Percentiles rank a stretch among this genome's conserved stretches.
Conservation (phyloP, 2,329 filamentous ascomycete species). For the Colletotrichum tanaceti region DNA sequence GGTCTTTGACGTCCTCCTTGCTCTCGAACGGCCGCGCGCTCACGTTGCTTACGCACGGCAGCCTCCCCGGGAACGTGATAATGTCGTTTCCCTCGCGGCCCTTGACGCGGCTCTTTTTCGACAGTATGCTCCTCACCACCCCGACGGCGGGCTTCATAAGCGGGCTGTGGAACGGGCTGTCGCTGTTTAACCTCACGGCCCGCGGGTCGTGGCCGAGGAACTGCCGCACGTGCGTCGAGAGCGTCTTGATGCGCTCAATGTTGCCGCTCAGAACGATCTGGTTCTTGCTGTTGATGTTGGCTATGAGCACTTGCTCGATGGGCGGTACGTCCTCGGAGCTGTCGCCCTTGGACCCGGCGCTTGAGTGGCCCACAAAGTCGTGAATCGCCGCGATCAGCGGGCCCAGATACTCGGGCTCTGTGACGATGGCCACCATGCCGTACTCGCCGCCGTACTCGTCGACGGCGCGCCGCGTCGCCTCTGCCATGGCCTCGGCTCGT, state of each 20-base stretch:
- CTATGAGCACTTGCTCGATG: slow-evolving; percentile 88
- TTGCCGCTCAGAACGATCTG: slow-evolving; percentile 94
- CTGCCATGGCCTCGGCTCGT: slow-evolving; percentile 85
- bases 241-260: slow-evolving; percentile 82
- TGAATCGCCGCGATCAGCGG: slow-evolving; percentile 78
- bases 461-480: slow-evolving; percentile 75
- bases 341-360: slow-evolving; percentile 74
- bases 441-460: slow-evolving; percentile 81
- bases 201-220: slow-evolving; percentile 93
- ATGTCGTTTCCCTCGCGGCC: slow-evolving; percentile 70
- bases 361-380: slow-evolving; percentile 79
- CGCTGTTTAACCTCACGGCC: slow-evolving; percentile 85
- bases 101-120: slow-evolving; percentile 64
- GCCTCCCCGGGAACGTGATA: slow-evolving; percentile 77
- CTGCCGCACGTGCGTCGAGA: slow-evolving; percentile 86
- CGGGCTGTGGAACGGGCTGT: slow-evolving; percentile 90
- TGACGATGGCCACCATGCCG: slow-evolving; percentile 94
- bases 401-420: slow-evolving; percentile 81
- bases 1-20: slow-evolving; percentile 79
- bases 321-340: slow-evolving; percentile 75
- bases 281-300: slow-evolving; percentile 95
- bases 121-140: slow-evolving; percentile 77
- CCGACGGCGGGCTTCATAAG: slow-evolving; percentile 88
- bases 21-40: slow-evolving; percentile 81
- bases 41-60: slow-evolving; percentile 89